Conservation (phyloP, 768 basidiomycete genomes). For the Dacryopinax spathularia region DNA sequence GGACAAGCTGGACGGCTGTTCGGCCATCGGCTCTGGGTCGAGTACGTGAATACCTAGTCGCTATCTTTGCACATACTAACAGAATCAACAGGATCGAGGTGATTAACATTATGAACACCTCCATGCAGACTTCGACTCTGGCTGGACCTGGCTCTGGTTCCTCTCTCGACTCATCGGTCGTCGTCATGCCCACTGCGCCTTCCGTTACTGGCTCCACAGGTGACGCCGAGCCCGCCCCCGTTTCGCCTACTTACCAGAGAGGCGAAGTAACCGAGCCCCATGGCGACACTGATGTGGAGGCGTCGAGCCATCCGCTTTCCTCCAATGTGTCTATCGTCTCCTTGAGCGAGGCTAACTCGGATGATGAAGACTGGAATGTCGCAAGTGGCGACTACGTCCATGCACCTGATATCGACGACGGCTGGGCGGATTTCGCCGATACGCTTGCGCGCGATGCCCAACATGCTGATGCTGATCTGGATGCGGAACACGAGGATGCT, state of each 20-base stretch:
- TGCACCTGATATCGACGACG: neutral
- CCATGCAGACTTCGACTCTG: neutral
- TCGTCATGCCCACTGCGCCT: conserved; percentile 1
- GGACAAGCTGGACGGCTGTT: neutral
- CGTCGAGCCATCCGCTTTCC: neutral
- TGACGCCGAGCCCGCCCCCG: neutral
- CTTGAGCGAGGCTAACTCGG: neutral
- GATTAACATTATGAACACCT: neutral
- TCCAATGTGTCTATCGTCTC: neutral
- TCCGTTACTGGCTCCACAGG: neutral
- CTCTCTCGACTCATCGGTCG: neutral
- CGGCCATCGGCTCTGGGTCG: neutral
- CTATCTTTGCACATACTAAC: neutral
- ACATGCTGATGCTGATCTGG: neutral
- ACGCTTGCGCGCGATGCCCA: neutral
- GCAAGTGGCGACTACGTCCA: neutral
- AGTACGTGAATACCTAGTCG: neutral
- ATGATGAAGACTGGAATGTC: neutral
- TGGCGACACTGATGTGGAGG: neutral
- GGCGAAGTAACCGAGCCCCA: neutral
- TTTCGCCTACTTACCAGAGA: neutral
- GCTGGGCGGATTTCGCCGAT: neutral
- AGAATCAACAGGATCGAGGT: neutral
- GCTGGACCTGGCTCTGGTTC: neutral
- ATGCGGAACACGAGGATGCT: neutral